These are phyloP conservation scores for Sporobolus alterniflorus DNA, from an alignment of 202 grass and related monocot genomes.

Conservation along the genomic window DNA sequence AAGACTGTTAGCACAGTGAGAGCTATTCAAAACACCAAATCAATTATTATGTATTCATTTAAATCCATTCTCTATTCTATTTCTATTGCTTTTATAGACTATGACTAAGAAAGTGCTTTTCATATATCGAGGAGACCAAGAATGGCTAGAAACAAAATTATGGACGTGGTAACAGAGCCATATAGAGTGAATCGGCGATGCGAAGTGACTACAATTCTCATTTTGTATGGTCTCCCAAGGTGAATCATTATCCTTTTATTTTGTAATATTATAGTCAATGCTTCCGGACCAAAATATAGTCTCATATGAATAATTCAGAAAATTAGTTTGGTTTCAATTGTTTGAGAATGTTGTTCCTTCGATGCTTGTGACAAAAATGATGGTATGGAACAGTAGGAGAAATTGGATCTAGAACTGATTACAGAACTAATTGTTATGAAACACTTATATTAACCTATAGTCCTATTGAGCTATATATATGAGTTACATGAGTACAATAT, in stretches of 20 bases:
- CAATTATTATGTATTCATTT: slow-evolving; percentile 30
- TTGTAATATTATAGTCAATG: slow-evolving; percentile 10
- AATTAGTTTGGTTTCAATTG: slow-evolving; percentile 4
- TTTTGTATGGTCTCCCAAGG: slow-evolving; percentile 97
- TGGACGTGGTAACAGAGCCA: slow-evolving; percentile 89
- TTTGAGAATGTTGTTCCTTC: slow-evolving; percentile 27
- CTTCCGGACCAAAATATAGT: neutral
- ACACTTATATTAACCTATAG: no score
- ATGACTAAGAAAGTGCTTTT: slow-evolving; percentile 1
- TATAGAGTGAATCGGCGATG: slow-evolving; percentile 83
- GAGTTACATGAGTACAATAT: no score
- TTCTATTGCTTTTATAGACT: slow-evolving; percentile 27
- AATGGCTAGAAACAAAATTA: slow-evolving; percentile 82
- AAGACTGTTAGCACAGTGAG: slow-evolving; percentile 95
- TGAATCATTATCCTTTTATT: slow-evolving; percentile 36
- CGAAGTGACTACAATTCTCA: slow-evolving; percentile 98
- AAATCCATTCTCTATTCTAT: neutral
- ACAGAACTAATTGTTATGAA: neutral
- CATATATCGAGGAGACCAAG: slow-evolving; percentile 88
- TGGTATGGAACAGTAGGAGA: neutral
- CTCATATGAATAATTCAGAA: neutral
- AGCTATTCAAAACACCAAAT: slow-evolving; percentile 20
- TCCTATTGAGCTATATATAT: no score
- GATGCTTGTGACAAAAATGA: neutral
- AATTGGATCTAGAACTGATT: neutral